A percentile compares a stretch with the other conserved stretches of the same genome.
Evolutionary conservation across 2,329 filamentous ascomycete species (phyloP).

Genomic region (Rutstroemia sp.): DNA sequence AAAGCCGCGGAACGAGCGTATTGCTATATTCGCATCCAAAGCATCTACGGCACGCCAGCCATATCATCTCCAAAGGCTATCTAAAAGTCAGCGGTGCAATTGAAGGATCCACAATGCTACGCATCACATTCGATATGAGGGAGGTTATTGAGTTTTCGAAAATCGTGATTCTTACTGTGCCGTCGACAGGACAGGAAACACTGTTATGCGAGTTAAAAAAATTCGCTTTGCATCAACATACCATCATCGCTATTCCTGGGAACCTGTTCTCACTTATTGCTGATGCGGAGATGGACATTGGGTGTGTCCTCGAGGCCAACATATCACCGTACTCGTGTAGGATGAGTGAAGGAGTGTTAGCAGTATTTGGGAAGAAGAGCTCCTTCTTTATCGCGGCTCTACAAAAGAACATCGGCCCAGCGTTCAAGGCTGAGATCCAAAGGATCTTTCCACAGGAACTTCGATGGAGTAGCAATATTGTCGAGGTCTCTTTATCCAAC

Average conservation of each 20-base stretch:
- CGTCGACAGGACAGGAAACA: conserved; percentile 11
- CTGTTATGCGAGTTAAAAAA: conserved; percentile 3
- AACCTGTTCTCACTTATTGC: not conserved
- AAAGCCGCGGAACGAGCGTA: conserved; percentile 2
- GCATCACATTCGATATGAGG: conserved; percentile 7
- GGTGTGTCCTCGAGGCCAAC: not conserved
- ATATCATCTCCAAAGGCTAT: not conserved
- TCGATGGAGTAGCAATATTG: conserved; percentile 11
- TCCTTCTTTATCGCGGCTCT: not conserved
- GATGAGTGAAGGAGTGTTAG: not conserved
- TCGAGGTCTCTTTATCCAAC: conserved; percentile 14
- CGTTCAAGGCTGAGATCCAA: not conserved
- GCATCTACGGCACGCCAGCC: conserved; percentile 6
- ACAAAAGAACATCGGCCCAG: not conserved
- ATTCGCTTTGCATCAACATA: conserved; percentile 2
- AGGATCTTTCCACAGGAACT: conserved; percentile 9
- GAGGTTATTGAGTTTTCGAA: conserved; percentile 9
- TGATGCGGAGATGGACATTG: not conserved
- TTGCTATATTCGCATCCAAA: conserved; percentile 12
- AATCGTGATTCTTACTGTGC: conserved; percentile 11
- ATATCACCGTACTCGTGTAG: not conserved
- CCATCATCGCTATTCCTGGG: not conserved
- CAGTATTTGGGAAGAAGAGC: not conserved
- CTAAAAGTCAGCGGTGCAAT: conserved; percentile 4
- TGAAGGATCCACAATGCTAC: not conserved